Evolutionary conservation across 192 early-diverging fungal genomes (phyloP), one percentile per base, ranked within the genome.

Genomic region (Coemansia sp.): DNA sequence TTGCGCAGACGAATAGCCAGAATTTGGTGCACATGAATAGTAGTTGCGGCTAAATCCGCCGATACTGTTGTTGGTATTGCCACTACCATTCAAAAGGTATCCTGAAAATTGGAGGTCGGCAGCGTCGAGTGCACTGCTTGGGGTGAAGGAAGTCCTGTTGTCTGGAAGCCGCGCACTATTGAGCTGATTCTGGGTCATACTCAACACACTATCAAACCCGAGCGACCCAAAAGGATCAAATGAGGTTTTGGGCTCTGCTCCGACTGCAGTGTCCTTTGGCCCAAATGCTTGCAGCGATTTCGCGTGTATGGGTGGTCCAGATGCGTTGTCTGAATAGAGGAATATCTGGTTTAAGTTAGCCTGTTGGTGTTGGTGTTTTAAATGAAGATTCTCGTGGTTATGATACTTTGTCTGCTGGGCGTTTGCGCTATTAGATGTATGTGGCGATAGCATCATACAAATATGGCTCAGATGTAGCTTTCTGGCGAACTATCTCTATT

Each of bases 61-160:
- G 16, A n/a, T 7, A 51, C 7, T 26, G 25, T 26, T 51, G 40
- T 31, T 48, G 23, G 39, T 10, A 43, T 70, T 60, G 23, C 53
- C 46, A 48, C 59, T 18, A 7, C 72, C 68, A 31, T 61, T 71
- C 31, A 80, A 63, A 7, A 80, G 67, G 20, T 80, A 74, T 33
- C 72, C 72, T 0, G 77, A 80, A 28, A 80, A 80, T 58, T 71
- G 77, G 8, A 80, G 57, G 34, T 80, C 77, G 0, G 77, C 69
- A 12, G 77, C 34, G 37, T 53, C 70, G 21, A 80, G 57, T 2
- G 65, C 66, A 35, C 40, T 74, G 39, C 71, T 74, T 2, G 61
- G 49, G 25, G 39, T 35, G 8, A 61, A 37, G 4, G 58, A 43
- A 20, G 46, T 15, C 29, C 66, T 43, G 51, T 59, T 40, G 29